A percentile compares a stretch with the other conserved stretches of the same genome.
Conservation (phyloP, 2,329 filamentous ascomycete genomes). For the Trichoderma brevicompactum region DNA sequence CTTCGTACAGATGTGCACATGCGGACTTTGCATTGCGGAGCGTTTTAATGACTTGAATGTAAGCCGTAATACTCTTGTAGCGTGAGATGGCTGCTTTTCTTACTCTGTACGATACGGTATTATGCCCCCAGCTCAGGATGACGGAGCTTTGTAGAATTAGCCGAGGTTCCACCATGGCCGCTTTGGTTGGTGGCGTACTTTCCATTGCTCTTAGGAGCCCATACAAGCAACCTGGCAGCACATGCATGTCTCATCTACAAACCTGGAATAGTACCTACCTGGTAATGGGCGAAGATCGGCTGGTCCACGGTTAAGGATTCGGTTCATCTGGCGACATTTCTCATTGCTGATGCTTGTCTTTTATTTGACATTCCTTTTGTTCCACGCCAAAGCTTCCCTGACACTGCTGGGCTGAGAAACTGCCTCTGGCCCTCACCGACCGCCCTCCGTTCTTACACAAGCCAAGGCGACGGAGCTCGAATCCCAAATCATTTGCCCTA, state of each 20-base stretch:
- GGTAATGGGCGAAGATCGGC: neutral
- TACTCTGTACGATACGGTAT: neutral
- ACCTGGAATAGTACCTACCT: neutral
- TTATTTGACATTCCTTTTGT: neutral
- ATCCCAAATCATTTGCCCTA: neutral
- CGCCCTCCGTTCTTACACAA: neutral
- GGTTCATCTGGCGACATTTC: neutral
- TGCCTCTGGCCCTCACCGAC: neutral
- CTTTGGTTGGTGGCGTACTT: neutral
- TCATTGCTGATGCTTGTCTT: neutral
- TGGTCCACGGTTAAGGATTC: neutral
- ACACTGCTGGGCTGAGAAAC: neutral
- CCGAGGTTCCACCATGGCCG: slow-evolving; percentile 39
- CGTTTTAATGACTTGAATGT: too few relatives aligned
- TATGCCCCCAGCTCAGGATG: neutral
- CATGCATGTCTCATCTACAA: slow-evolving; percentile 14
- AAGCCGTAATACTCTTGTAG: neutral
- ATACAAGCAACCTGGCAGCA: slow-evolving; percentile 8
- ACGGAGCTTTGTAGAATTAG: slow-evolving; percentile 33
- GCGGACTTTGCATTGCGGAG: too few relatives aligned
- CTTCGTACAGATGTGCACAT: too few relatives aligned
- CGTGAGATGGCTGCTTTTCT: slow-evolving; percentile 9
- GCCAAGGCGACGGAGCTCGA: neutral
- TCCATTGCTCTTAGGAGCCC: neutral
- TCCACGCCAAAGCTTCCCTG: neutral